Evolutionary conservation across 345 rosid genomes (phyloP), one percentile per base, ranked within the genome.

Genomic region (Psidium guajava): DNA sequence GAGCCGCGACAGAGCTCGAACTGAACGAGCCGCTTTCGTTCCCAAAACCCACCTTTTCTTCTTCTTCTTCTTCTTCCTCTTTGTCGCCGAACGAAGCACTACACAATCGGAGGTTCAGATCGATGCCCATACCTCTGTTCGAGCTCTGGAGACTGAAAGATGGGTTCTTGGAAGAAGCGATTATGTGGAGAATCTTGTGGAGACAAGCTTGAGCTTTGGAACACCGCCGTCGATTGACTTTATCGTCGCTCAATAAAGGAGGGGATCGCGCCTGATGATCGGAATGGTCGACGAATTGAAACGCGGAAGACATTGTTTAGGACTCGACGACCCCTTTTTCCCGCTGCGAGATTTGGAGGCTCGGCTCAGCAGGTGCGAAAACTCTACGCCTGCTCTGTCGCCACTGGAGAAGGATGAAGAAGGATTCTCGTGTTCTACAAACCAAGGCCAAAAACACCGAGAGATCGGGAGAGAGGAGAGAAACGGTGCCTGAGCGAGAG

Each of bases 151-250:
- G 81, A 42, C 53, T 57, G 28, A 28, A 74, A 9, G 82, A 32
- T 21, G 90, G 84, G n/a, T 8, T 18, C 77, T 84, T 81, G 83
- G 58, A 61, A 5, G 90, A 82, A 36, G 90, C 80, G 64, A 91
- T 91, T 27, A 85, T 49, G 20, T 18, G 88, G 73, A 90, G 84
- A 87, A 92, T 92, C 89, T 85, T 92, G 36, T 85, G 85, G 57
- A 92, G 90, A 64, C 85, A 87, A 24, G 83, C 87, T 58, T 92
- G 91, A 64, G 92, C 89, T 58, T 89, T 92, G 74, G 92, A 91
- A 22, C 88, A 83, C 40, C 90, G 84, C 82, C 55, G 85, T 52
- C 83, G 84, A 40, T 12, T 36, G 81, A 18, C 77, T 1, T 18
- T 2, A 69, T 40, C 22, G 77, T 18, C 44, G 77, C 77, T 69